Percentiles rank a stretch among this genome's conserved stretches.
These are phyloP conservation scores for Alliaria petiolata DNA, from an alignment of 345 rosid species.

Conservation along the genomic window DNA sequence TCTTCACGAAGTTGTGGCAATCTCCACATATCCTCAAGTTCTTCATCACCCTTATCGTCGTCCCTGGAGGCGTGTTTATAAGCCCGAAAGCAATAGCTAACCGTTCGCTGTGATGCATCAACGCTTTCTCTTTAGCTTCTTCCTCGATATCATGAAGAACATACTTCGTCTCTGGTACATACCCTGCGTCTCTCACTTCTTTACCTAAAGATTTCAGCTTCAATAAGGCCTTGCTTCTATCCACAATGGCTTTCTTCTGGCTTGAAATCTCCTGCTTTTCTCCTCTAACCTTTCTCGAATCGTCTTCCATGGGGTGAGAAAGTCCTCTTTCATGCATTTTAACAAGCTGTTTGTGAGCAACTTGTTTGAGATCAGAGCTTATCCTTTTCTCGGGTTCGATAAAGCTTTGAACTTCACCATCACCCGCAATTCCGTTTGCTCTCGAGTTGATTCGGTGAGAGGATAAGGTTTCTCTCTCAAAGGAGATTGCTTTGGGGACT, in stretches of 20 bases:
- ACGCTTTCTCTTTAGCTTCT: slow-evolving; percentile 62
- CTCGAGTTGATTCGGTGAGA: neutral
- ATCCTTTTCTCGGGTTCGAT: neutral
- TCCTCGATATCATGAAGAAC: slow-evolving; percentile 56
- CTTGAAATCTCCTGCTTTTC: neutral
- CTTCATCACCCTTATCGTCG: slow-evolving; percentile 55
- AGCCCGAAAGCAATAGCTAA: slow-evolving; percentile 65
- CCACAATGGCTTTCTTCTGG: neutral
- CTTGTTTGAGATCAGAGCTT: neutral
- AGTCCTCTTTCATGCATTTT: neutral
- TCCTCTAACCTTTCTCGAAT: neutral
- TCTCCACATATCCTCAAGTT: slow-evolving; percentile 57
- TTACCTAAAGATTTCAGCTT: slow-evolving; percentile 26
- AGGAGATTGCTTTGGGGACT: neutral
- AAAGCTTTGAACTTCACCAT: slow-evolving; percentile 18
- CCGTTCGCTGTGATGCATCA: slow-evolving; percentile 60
- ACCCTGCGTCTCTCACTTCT: slow-evolving; percentile 42
- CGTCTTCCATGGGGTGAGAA: neutral
- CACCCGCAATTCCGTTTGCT: neutral
- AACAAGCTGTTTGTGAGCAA: neutral
- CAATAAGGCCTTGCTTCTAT: slow-evolving; percentile 23
- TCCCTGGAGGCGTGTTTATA: slow-evolving; percentile 39
- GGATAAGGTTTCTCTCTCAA: slow-evolving; percentile 15
- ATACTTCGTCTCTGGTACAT: slow-evolving; percentile 52
- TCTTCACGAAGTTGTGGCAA: slow-evolving; percentile 61